Evolutionary conservation across 345 rosid genomes (phyloP).

Genomic region (Sonneratia alba): DNA sequence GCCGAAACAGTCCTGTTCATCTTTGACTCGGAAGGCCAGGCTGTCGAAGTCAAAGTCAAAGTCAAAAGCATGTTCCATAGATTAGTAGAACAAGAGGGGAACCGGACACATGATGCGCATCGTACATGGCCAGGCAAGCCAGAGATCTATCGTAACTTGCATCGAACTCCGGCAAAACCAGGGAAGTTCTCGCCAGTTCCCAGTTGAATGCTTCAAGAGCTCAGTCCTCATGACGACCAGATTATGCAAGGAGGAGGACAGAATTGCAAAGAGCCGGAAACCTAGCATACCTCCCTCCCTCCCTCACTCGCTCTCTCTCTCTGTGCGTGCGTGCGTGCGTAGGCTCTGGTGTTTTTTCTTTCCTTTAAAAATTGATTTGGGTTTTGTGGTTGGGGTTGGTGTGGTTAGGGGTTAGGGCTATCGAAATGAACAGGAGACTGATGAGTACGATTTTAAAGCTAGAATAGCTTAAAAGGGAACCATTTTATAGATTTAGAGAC

Average conservation of each 20-base stretch:
- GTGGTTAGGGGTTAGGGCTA: not conserved
- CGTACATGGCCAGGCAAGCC: not conserved
- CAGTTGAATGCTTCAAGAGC: too few species aligned
- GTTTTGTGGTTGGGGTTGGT: too few species aligned
- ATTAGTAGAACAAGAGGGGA: not conserved
- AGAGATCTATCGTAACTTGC: not conserved
- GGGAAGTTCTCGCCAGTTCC: not conserved
- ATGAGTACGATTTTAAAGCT: not conserved
- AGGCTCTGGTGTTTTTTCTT: not conserved
- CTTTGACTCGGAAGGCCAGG: too few species aligned
- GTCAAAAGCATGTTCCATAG: not conserved
- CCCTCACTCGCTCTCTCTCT: too few species aligned
- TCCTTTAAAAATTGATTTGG: not conserved
- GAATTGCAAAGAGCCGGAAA: not conserved
- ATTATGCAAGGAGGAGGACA: not conserved
- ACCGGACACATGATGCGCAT: not conserved
- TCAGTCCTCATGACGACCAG: too few species aligned
- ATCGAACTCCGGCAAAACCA: too few species aligned
- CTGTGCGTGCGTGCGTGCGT: too few species aligned
- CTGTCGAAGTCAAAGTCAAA: not conserved
- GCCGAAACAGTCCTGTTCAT: too few species aligned
- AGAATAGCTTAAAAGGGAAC: slow-evolving; percentile 6
- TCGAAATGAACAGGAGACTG: slow-evolving; percentile 4
- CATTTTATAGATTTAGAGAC: slow-evolving; percentile 2
- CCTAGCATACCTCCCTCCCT: not conserved